Conservation (phyloP, 495 filamentous ascomycete genomes). For the Penicillium chermesinum region DNA sequence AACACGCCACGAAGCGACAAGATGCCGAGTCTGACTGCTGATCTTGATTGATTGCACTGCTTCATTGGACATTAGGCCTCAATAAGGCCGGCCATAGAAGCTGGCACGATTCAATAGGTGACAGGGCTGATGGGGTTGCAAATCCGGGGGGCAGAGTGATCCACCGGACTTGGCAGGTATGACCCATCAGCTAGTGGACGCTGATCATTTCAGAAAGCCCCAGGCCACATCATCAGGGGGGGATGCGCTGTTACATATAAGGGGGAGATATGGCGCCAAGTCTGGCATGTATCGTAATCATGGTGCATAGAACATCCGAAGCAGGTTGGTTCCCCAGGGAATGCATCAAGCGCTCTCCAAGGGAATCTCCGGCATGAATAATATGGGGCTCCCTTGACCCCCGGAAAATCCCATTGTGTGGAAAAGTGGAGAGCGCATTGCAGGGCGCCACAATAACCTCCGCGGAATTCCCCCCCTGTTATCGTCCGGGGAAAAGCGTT, state of each 20-base stretch:
- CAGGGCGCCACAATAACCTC: conserved; percentile 2
- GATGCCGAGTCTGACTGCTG: no score
- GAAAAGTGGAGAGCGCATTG: conserved; percentile 3
- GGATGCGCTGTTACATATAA: background rate
- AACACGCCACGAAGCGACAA: no score
- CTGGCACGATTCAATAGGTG: no score
- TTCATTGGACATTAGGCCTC: no score
- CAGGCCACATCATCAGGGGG: background rate
- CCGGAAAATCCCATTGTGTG: background rate
- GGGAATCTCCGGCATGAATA: background rate
- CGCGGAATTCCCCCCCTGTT: no score
- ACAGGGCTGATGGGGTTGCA: no score
- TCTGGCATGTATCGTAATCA: background rate
- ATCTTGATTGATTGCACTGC: no score
- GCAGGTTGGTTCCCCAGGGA: no score
- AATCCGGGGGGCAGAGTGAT: background rate
- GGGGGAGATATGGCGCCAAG: background rate
- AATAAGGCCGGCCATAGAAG: no score
- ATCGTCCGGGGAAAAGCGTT: background rate
- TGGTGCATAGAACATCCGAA: no score
- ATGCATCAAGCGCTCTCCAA: no score
- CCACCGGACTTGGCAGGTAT: background rate
- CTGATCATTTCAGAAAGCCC: background rate
- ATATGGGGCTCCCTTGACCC: background rate
- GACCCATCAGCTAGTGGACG: background rate